Percentiles rank a stretch among this genome's conserved stretches.
Conservation (phyloP, 2,329 filamentous ascomycete species). For the Penicillium freii region DNA sequence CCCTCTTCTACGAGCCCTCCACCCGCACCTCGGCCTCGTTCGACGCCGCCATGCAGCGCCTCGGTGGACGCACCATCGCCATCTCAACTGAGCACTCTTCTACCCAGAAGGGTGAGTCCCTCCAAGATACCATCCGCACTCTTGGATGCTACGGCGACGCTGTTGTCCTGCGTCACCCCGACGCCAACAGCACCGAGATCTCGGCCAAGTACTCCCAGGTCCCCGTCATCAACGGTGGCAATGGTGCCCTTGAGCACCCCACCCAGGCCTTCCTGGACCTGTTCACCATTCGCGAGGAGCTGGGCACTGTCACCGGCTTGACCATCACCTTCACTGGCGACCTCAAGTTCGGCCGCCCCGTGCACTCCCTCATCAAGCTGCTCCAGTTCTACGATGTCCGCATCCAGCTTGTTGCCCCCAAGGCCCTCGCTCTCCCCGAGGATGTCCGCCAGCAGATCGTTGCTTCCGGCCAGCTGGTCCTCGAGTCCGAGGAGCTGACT, state of each 20-base stretch:
- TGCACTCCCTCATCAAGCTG: slow-evolving; percentile 91
- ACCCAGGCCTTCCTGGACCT: slow-evolving; percentile 97
- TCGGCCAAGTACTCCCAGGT: slow-evolving; percentile 85
- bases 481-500: slow-evolving; percentile 75
- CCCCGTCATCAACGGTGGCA: slow-evolving; percentile 95
- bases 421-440: slow-evolving; percentile 71
- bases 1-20: slow-evolving; percentile 96
- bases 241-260: slow-evolving; percentile 92
- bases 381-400: slow-evolving; percentile 94
- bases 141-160: slow-evolving; percentile 93
- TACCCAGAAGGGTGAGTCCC: slow-evolving; percentile 87
- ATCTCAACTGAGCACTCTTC: slow-evolving; percentile 83
- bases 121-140: slow-evolving; percentile 91
- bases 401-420: slow-evolving; percentile 86
- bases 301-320: slow-evolving; percentile 90
- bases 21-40: slow-evolving; percentile 95
- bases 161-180: slow-evolving; percentile 90
- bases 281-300: slow-evolving; percentile 96
- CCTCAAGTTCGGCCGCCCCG: slow-evolving; percentile 85
- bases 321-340: slow-evolving; percentile 97
- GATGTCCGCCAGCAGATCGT: slow-evolving; percentile 71
- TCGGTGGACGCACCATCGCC: slow-evolving; percentile 81
- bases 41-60: slow-evolving; percentile 96
- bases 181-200: slow-evolving; percentile 73
- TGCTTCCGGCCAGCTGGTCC: slow-evolving; percentile 70